Percentiles rank a stretch among this genome's conserved stretches.
Evolutionary conservation across 2,329 filamentous ascomycete genomes (phyloP).

Genomic region (Diaporthe batatas): DNA sequence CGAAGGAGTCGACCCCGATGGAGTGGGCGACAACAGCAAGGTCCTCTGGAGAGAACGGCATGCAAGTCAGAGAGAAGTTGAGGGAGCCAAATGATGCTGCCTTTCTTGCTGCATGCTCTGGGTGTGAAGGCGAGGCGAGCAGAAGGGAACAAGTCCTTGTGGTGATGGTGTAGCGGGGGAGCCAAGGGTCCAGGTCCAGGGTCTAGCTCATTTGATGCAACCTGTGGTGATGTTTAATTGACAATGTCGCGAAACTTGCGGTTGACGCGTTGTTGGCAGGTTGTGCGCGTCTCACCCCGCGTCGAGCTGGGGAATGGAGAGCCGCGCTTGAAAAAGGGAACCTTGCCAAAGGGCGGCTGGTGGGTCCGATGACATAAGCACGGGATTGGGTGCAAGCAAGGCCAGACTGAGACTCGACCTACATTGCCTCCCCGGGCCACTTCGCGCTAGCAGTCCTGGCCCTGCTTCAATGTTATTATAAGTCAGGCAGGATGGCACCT

Average conservation of each 20-base stretch:
- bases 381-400: too few relatives aligned
- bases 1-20: not conserved
- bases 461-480: too few relatives aligned
- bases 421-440: not conserved
- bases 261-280: conserved; percentile 27
- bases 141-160: not conserved
- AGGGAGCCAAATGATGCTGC: not conserved
- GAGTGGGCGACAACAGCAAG: not conserved
- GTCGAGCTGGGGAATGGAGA: conserved; percentile 6
- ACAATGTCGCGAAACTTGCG: conserved; percentile 32
- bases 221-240: conserved; percentile 26
- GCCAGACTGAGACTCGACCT: not conserved
- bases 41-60: not conserved
- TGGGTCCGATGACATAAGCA: conserved; percentile 5
- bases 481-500: not conserved
- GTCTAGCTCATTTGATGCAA: not conserved
- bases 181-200: not conserved
- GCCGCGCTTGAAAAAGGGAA: conserved; percentile 3
- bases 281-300: conserved; percentile 33
- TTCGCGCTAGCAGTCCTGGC: not conserved
- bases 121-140: not conserved
- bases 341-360: not conserved
- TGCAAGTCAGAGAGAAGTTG: conserved; percentile 9
- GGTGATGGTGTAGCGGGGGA: not conserved
- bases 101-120: conserved; percentile 31